Evolutionary conservation across 441 rosid species (phyloP).

Genomic region (Daphne laureola): DNA sequence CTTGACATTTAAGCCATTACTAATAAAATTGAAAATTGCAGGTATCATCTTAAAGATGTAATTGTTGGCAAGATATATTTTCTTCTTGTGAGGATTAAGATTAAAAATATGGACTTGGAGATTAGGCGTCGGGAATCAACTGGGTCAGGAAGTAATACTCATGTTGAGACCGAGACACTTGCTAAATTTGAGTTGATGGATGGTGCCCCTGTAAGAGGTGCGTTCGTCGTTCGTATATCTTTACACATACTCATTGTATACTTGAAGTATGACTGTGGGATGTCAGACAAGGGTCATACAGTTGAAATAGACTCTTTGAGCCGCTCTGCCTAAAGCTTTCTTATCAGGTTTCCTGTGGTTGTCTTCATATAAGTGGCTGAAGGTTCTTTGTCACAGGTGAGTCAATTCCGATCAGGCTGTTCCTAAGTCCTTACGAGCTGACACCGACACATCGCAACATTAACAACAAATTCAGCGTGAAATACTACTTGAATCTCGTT

Average conservation of each 20-base stretch:
- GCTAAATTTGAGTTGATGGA: constrained; percentile 98
- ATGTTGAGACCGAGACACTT: constrained; percentile 94
- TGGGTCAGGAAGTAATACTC: constrained; percentile 88
- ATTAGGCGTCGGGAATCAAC: constrained; percentile 96
- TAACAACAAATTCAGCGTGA: constrained; percentile 94
- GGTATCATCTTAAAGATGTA: constrained; percentile 94
- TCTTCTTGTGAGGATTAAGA: constrained; percentile 90
- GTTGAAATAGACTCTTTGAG: not conserved
- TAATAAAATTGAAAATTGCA: constrained; percentile 24
- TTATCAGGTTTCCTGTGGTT: not conserved
- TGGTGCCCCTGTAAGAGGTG: constrained; percentile 99
- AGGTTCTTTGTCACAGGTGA: constrained; percentile 43
- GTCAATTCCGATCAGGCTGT: constrained; percentile 88
- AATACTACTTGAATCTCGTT: constrained; percentile 87
- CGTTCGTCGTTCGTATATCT: constrained; percentile 2
- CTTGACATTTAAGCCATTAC: constrained; percentile 3
- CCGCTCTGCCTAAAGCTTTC: not conserved
- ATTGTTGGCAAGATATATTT: constrained; percentile 91
- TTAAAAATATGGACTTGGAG: constrained; percentile 98
- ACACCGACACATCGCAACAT: constrained; percentile 90
- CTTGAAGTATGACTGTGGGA: not conserved
- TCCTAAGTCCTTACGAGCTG: constrained; percentile 88
- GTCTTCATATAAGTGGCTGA: not conserved
- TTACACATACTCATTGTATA: not conserved
- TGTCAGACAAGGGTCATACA: not conserved